Evolutionary conservation across 352 stramenopile species (phyloP).

Genomic region (Pythium coloratum): DNA sequence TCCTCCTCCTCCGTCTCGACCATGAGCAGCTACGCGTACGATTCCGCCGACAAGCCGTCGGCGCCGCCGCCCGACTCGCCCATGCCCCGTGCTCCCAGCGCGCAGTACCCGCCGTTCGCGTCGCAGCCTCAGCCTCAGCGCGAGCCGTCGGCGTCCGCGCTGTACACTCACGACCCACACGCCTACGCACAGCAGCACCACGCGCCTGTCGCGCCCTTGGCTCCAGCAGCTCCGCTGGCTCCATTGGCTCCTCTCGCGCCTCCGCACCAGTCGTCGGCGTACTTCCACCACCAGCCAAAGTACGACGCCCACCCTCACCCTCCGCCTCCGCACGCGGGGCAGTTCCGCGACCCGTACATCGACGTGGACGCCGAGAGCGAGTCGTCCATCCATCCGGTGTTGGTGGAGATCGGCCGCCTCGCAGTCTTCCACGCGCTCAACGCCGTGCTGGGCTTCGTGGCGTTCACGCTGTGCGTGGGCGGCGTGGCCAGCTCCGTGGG

Average conservation of each 20-base stretch:
- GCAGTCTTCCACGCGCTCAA: slow-evolving; percentile 19
- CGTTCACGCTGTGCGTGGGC: slow-evolving; percentile 13
- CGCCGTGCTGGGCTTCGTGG: slow-evolving; percentile 11
- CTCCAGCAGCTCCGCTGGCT: slow-evolving; percentile 1
- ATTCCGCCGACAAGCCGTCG: slow-evolving; percentile 17
- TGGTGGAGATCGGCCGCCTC: slow-evolving; percentile 7
- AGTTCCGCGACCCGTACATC: background rate
- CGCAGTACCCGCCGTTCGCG: slow-evolving; percentile 1
- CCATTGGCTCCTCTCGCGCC: slow-evolving; percentile 8
- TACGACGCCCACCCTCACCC: background rate
- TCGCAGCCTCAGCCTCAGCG: background rate
- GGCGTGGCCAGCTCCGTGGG: slow-evolving; percentile 23
- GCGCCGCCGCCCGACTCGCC: slow-evolving; percentile 21
- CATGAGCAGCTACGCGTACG: slow-evolving; percentile 8
- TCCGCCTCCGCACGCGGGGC: too few species aligned
- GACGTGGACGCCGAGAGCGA: slow-evolving; percentile 6
- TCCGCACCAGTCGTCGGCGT: slow-evolving; percentile 7
- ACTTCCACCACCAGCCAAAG: slow-evolving; percentile 13
- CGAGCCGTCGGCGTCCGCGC: slow-evolving; percentile 6
- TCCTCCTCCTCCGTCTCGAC: background rate
- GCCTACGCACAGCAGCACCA: background rate
- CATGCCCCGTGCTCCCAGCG: background rate
- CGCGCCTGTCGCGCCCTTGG: background rate
- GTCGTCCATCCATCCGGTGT: slow-evolving; percentile 8
- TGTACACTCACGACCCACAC: slow-evolving; percentile 3